A percentile compares a stretch with the other conserved stretches of the same genome.
Evolutionary conservation across 2,329 filamentous ascomycete genomes (phyloP).

Genomic region (Talaromyces sp.): DNA sequence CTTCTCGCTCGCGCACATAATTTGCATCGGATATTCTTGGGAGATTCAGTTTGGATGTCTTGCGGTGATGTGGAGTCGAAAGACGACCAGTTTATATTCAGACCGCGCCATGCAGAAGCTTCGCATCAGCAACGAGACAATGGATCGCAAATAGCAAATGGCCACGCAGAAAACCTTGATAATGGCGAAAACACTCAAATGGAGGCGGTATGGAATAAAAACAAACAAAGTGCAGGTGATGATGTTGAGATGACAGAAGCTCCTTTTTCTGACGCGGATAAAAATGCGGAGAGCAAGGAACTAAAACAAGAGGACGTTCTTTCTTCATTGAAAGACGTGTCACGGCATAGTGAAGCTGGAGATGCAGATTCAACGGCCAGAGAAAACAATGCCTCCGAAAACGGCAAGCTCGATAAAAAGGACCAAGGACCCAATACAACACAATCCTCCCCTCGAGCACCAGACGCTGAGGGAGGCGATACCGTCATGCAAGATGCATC

Average conservation of each 20-base stretch:
- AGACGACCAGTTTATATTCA: slow-evolving; percentile 51
- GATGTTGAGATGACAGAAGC: slow-evolving; percentile 39
- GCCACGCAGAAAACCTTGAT: neutral
- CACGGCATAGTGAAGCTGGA: slow-evolving; percentile 31
- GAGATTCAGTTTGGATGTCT: slow-evolving; percentile 61
- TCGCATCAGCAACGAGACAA: slow-evolving; percentile 11
- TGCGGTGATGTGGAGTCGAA: slow-evolving; percentile 53
- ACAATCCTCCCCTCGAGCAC: neutral
- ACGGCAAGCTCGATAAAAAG: slow-evolving; percentile 5
- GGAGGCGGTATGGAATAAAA: slow-evolving; percentile 20
- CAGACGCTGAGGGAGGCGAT: neutral
- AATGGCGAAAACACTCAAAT: slow-evolving; percentile 11
- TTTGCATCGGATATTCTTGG: slow-evolving; percentile 58
- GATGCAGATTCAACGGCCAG: slow-evolving; percentile 22
- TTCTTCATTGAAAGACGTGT: slow-evolving; percentile 35
- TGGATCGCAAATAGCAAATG: neutral
- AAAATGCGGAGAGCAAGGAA: slow-evolving; percentile 20
- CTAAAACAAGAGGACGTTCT: slow-evolving; percentile 40
- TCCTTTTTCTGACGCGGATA: slow-evolving; percentile 21
- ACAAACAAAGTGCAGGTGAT: slow-evolving; percentile 20
- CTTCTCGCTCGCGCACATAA: slow-evolving; percentile 59
- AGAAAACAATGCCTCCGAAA: neutral
- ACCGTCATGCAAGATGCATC: slow-evolving; percentile 21
- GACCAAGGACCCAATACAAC: neutral
- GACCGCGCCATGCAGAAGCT: slow-evolving; percentile 31